Evolutionary conservation across 2,329 filamentous ascomycete genomes (phyloP), one percentile per base, ranked within the genome.

Genomic region (Fusarium sp.): DNA sequence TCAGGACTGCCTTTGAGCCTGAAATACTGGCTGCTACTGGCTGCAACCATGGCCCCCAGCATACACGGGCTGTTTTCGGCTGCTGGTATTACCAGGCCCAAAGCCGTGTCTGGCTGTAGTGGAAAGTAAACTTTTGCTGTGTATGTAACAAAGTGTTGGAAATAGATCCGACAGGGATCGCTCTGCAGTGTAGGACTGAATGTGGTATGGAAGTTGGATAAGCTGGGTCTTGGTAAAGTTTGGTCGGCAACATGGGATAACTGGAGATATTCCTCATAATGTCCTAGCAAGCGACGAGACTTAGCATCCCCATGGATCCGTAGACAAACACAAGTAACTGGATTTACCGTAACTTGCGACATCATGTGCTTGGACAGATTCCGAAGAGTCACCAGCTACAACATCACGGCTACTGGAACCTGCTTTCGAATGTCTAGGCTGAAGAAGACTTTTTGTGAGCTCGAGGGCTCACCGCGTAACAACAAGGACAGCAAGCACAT

Each of bases 111-210:
- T 2, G 44, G 51, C 1, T 58, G 37, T 13, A 58, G 39, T 0
- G 51, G 55, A 13, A 54, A 58, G 25, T 58, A 58, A 7, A 58
- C 36, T 15, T 2, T 17, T 11, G 55, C 50, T 6, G 55, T 55
- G 2, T 58, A 31, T 3, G 17, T 15, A 8, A 58, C 36, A n/a
- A 58, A 55, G 23, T 58, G 55, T 13, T 58, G 42, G 3, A 55
- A 42, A 17, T 58, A 55, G 13, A 58, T 33, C 10, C 38, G 38
- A 14, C 36, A 27, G n/a, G 36, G 37, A 27, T 49, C 44, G 17
- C 38, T 39, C n/a, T 43, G 53, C 8, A 55, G 19, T 14, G 36
- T 43, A 23, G 45, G 55, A 19, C 23, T 45, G 8, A 29, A 19
- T 4, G 33, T 7, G 1, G 37, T 4, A 9, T 25, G 4, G 11